Conservation (phyloP, 2,329 filamentous ascomycete genomes). For the Cercospora sojina region DNA sequence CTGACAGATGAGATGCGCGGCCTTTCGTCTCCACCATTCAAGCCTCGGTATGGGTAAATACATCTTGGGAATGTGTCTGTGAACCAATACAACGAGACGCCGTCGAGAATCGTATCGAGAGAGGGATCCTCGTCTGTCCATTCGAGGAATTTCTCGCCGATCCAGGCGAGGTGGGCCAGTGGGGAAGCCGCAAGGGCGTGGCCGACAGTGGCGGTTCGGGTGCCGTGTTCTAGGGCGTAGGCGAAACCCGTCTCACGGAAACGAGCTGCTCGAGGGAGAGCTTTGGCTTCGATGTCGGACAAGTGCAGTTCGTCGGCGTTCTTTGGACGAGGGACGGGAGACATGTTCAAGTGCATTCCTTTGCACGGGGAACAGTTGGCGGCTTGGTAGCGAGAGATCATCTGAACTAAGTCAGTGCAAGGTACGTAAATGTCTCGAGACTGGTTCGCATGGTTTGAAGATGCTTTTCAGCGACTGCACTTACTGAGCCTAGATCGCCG, state of each 20-base stretch:
- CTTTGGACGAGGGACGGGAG: slow-evolving; percentile 27
- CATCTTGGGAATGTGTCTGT: slow-evolving; percentile 50
- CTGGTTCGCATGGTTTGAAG: background rate
- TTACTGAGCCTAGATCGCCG: slow-evolving; percentile 53
- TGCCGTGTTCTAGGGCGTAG: slow-evolving; percentile 56
- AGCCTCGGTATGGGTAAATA: slow-evolving; percentile 50
- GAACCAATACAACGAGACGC: slow-evolving; percentile 56
- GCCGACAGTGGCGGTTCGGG: slow-evolving; percentile 57
- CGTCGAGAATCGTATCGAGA: slow-evolving; percentile 47
- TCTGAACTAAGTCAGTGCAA: background rate
- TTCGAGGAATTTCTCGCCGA: slow-evolving; percentile 56
- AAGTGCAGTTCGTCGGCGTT: slow-evolving; percentile 28
- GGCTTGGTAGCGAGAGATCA: slow-evolving; percentile 42
- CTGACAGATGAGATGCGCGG: slow-evolving; percentile 21
- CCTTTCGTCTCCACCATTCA: slow-evolving; percentile 23
- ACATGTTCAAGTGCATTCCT: slow-evolving; percentile 33
- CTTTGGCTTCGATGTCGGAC: slow-evolving; percentile 41
- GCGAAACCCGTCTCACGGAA: slow-evolving; percentile 48
- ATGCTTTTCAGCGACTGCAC: background rate
- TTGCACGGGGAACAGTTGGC: slow-evolving; percentile 22
- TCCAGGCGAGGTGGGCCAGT: slow-evolving; percentile 58
- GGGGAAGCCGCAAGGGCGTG: slow-evolving; percentile 55
- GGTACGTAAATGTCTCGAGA: background rate
- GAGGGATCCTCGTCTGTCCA: slow-evolving; percentile 51
- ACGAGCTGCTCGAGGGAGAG: slow-evolving; percentile 39